Evolutionary conservation across 1,139 yeast genomes (phyloP), one percentile per base, ranked within the genome.

Genomic region (Meyerozyma guilliermondii): DNA sequence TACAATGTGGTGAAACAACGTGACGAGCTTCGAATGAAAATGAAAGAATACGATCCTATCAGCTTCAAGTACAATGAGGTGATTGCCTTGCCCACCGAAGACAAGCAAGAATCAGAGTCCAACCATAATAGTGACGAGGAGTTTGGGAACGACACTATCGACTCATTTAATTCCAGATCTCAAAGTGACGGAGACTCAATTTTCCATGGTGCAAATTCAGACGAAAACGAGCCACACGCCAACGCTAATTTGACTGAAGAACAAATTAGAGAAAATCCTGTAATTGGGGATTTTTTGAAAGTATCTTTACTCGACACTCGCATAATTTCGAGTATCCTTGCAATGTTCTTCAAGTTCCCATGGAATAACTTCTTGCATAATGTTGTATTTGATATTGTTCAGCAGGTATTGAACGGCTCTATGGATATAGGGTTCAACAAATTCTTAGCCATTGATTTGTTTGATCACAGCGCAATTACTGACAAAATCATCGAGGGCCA

Each of bases 361-460:
- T 92, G 99, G 98, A 92, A 92, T 64, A 92, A 92, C 61, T 92
- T 92, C 59, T 74, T 95, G 65, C 99, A 92, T 65, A 92, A 92
- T 58, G 98, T 94, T 44, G 97, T 92, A 7, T 92, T 92, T 67
- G 99, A 92, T 63, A 87, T 92, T 52, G 95, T 92, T 34, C 99
- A 94, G 65, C 99, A 92, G 63, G 85, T 92, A 11, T 76, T 92
- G 59, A 91, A 89, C 63, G 98, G 98, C 1, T 87, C 96, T 16
- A 87, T 92, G 91, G 95, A 89, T 50, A 85, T 87, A 34, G 36
- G 36, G 5, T 92, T 85, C 69, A 92, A 92, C 66, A 84, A 87
- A 55, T 91, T 83, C 57, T 66, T 92, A 45, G 96, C 96, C 23
- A 81, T 87, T 51, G 96, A 91, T 56, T 70, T 94, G 49, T 87